A percentile compares a stretch with the other conserved stretches of the same genome.
Evolutionary conservation across 495 filamentous ascomycete species (phyloP).

Genomic region (Xanthoparmelia taractica): DNA sequence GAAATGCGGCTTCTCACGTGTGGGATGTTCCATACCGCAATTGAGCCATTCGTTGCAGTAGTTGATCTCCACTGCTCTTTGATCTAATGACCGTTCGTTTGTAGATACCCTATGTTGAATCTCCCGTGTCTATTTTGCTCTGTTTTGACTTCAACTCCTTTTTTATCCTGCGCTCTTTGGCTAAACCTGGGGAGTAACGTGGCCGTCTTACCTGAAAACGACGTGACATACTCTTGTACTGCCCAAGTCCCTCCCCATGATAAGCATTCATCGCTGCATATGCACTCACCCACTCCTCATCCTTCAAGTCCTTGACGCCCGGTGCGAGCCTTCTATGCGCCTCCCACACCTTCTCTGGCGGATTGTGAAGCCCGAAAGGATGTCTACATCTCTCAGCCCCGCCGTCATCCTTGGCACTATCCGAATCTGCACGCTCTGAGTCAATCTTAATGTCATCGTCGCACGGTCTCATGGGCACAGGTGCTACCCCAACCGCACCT

Average conservation of each 20-base stretch:
- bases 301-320: not conserved
- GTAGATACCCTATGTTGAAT: not conserved
- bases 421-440: not conserved
- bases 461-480: not conserved
- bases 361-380: constrained; percentile 11
- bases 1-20: not conserved
- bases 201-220: not conserved
- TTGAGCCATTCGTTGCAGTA: not conserved
- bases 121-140: not conserved
- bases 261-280: constrained; percentile 5
- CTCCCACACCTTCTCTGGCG: constrained; percentile 9
- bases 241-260: not conserved
- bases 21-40: not conserved
- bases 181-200: not conserved
- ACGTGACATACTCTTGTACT: not conserved
- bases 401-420: not conserved
- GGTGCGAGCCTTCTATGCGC: constrained; percentile 1
- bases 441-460: not conserved
- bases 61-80: not conserved
- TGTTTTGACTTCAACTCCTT: not conserved
- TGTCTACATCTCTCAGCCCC: not conserved
- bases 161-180: not conserved
- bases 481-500: not conserved
- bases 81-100: not conserved
- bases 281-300: constrained; percentile 5